Conservation (phyloP, 163 green algal species). For the Coccomyxa subellipsoidea region DNA sequence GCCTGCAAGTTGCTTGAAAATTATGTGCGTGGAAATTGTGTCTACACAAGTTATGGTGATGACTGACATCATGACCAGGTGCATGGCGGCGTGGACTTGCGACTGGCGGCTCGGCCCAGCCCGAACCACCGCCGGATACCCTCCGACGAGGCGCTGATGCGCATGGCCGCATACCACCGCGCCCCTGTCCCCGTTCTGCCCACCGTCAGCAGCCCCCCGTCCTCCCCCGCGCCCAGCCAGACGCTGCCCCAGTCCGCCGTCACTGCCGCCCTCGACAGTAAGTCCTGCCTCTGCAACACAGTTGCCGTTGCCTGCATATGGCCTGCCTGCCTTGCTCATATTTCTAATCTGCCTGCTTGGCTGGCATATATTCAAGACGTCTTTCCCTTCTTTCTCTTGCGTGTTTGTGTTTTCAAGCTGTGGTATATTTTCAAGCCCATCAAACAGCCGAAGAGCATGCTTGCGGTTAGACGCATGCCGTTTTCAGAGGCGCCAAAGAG, state of each 20-base stretch:
- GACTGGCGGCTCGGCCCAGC: slow-evolving; percentile 6
- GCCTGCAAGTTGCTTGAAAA: slow-evolving; percentile 8
- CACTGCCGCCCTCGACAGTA: background rate
- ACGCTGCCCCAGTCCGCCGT: background rate
- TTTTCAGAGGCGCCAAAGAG: no score
- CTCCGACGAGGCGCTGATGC: slow-evolving; percentile 50
- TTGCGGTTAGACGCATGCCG: no score
- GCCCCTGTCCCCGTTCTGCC: slow-evolving; percentile 15
- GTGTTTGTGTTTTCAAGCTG: no score
- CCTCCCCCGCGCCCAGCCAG: background rate
- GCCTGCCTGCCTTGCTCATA: background rate
- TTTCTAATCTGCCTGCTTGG: background rate
- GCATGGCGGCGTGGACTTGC: slow-evolving; percentile 45
- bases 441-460: no score
- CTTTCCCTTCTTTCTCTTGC: no score
- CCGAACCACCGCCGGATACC: slow-evolving; percentile 49
- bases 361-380: no score
- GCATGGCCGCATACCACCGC: slow-evolving; percentile 51
- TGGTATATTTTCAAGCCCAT: no score
- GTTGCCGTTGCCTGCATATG: no score
- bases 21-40: background rate
- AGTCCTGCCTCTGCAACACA: no score
- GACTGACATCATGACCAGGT: no score
- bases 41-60: no score
- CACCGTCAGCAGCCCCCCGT: background rate